Conservation (phyloP, 1,284 basidiomycete genomes). For the Moesziomyces parantarcticus region DNA sequence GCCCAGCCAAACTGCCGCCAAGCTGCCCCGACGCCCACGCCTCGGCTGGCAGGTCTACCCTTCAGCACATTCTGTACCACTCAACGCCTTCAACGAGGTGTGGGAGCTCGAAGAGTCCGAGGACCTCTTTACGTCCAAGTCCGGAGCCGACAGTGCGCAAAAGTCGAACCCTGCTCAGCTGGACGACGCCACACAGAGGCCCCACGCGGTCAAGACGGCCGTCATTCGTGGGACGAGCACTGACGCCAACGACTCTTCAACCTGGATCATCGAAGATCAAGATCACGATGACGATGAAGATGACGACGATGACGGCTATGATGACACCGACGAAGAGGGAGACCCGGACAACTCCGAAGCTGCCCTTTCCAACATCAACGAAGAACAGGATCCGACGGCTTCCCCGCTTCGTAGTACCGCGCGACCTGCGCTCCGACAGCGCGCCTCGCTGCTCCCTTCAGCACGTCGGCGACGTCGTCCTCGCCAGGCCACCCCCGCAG, state of each 20-base stretch:
- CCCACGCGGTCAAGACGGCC: constrained; percentile 20
- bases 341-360: background rate
- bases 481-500: constrained; percentile 1
- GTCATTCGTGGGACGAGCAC: background rate
- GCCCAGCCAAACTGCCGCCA: background rate
- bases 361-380: constrained; percentile 4
- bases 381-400: constrained; percentile 3
- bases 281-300: constrained; percentile 22
- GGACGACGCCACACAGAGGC: constrained; percentile 1
- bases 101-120: constrained; percentile 58
- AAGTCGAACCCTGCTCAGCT: background rate
- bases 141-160: constrained; percentile 2
- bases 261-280: constrained; percentile 22
- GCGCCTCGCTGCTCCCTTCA: background rate
- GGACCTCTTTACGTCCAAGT: constrained; percentile 29
- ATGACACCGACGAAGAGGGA: background rate
- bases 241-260: constrained; percentile 6
- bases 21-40: background rate
- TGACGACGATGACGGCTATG: constrained; percentile 1
- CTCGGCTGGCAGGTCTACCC: constrained; percentile 39
- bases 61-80: constrained; percentile 34
- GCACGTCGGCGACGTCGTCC: background rate
- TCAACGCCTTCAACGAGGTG: constrained; percentile 56
- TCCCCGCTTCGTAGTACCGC: background rate
- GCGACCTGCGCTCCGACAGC: background rate